Conservation (phyloP, 495 filamentous ascomycete species). For the Tuber borchii region DNA sequence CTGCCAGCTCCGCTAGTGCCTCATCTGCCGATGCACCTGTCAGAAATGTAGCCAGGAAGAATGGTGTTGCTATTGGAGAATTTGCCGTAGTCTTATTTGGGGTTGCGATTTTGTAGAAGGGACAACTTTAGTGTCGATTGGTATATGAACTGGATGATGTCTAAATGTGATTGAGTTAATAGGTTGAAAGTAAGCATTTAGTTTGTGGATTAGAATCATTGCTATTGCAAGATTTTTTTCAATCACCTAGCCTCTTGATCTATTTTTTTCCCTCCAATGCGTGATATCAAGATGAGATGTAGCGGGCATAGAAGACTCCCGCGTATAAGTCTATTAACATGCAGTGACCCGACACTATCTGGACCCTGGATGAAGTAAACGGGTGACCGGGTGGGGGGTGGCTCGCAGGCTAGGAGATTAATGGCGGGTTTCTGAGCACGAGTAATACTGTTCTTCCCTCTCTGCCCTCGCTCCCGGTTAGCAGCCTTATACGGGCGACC, state of each 20-base stretch:
- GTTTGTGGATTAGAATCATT: neutral
- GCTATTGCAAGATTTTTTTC: neutral
- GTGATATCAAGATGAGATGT: neutral
- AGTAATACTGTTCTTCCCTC: neutral
- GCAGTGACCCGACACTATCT: neutral
- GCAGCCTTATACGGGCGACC: neutral
- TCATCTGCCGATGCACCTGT: neutral
- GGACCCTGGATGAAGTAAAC: neutral
- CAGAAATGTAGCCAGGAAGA: neutral
- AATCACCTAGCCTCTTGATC: neutral
- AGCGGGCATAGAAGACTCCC: neutral
- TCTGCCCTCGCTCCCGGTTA: neutral
- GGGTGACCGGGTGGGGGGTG: neutral
- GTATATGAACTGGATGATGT: neutral
- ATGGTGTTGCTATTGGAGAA: constrained; percentile 9
- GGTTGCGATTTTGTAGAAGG: constrained; percentile 14
- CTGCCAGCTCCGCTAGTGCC: neutral
- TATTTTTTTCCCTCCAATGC: neutral
- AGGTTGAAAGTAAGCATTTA: neutral
- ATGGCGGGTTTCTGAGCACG: neutral
- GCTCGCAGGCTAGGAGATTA: neutral
- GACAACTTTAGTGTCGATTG: neutral
- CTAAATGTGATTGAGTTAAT: neutral
- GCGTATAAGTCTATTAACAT: neutral
- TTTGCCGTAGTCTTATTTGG: neutral